A percentile compares a stretch with the other conserved stretches of the same genome.
Evolutionary conservation across 2,329 filamentous ascomycete genomes (phyloP).

Genomic region (Fusarium sp.): DNA sequence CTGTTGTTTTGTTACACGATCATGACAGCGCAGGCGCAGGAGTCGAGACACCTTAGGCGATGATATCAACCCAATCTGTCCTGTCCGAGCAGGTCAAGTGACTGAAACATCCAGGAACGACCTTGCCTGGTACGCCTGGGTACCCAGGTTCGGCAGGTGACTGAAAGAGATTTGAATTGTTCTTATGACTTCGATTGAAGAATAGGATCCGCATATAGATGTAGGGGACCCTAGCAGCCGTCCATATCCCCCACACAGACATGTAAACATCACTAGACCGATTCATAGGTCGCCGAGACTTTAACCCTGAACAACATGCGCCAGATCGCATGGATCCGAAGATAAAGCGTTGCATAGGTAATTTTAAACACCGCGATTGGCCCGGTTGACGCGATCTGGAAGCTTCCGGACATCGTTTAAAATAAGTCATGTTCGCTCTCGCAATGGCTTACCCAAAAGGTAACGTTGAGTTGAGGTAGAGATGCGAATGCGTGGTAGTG

Average conservation of each 20-base stretch:
- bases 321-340: constrained; percentile 24
- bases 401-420: constrained; percentile 14
- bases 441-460: constrained; percentile 23
- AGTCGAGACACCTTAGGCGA: neutral
- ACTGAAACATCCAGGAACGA: constrained; percentile 1
- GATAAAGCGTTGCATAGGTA: constrained; percentile 24
- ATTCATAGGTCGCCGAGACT: constrained; percentile 14
- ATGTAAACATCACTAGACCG: neutral
- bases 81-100: constrained; percentile 3
- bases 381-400: constrained; percentile 37
- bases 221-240: constrained; percentile 29
- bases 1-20: constrained; percentile 7
- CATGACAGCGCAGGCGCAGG: constrained; percentile 1
- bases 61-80: constrained; percentile 1
- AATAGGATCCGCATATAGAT: constrained; percentile 28
- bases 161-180: constrained; percentile 31
- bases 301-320: constrained; percentile 11
- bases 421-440: constrained; percentile 18
- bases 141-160: constrained; percentile 29
- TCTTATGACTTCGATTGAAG: constrained; percentile 34
- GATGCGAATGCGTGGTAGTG: constrained; percentile 33
- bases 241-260: constrained; percentile 27
- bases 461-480: constrained; percentile 17
- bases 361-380: constrained; percentile 38
- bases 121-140: neutral